phyloP scores from a whole-genome alignment of 2,329 filamentous ascomycete genomes.

The Torrubiella hemipterigena region DNA sequence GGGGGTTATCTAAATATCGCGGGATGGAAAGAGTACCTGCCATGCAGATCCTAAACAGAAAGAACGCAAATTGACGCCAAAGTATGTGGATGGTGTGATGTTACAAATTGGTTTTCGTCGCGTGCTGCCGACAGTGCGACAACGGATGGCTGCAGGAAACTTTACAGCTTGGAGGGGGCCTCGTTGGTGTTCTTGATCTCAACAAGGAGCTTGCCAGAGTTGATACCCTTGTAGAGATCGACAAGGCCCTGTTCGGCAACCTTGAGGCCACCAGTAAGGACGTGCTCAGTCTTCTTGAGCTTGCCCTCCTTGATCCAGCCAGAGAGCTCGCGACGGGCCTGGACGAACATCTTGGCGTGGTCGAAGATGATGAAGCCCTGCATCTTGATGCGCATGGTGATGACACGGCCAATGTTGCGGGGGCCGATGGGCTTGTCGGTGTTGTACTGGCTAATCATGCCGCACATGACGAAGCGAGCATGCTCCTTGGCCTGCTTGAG shows the following conservation, averaged over 20 bases:
- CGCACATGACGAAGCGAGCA: constrained; percentile 63
- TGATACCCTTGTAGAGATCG: constrained; percentile 55
- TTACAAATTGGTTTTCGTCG: no score
- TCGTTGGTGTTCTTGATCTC: constrained; percentile 18
- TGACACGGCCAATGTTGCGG: constrained; percentile 40
- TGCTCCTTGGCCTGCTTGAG: constrained; percentile 48
- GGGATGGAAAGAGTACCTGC: no score
- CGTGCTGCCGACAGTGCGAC: no score
- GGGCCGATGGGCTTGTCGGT: constrained; percentile 39
- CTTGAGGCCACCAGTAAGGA: constrained; percentile 56
- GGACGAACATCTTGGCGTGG: constrained; percentile 44
- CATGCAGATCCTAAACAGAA: no score
- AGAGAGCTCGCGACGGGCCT: constrained; percentile 50
- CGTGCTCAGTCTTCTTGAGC: constrained; percentile 59
- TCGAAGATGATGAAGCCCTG: constrained; percentile 69
- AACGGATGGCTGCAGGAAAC: no score
- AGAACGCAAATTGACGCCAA: no score
- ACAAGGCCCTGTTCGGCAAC: constrained; percentile 52
- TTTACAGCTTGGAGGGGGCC: constrained; percentile 17
- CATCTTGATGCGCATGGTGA: constrained; percentile 47
- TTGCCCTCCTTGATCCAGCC: constrained; percentile 61
- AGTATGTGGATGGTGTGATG: no score
- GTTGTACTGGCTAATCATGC: constrained; percentile 61
- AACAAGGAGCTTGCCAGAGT: constrained; percentile 48
- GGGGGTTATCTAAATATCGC: no score